Conservation (phyloP, 2,329 filamentous ascomycete species). For the Exophiala sp. region DNA sequence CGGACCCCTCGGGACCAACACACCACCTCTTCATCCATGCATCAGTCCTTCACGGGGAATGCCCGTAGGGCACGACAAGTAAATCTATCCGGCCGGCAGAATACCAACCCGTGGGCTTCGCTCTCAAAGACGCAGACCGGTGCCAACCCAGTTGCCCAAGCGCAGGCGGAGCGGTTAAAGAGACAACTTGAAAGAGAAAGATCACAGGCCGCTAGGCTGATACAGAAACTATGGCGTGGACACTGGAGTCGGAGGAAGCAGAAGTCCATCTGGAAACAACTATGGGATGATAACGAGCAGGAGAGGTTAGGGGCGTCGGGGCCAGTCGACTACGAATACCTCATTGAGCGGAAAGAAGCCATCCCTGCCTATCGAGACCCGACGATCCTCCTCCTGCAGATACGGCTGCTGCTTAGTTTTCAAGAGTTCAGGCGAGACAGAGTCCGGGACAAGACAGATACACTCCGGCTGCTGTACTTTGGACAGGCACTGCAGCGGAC, state of each 20-base stretch:
- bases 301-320: slow-evolving; percentile 12
- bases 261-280: slow-evolving; percentile 51
- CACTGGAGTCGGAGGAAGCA: slow-evolving; percentile 57
- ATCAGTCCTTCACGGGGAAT: slow-evolving; percentile 83
- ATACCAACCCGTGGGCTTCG: slow-evolving; percentile 65
- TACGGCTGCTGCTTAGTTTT: slow-evolving; percentile 64
- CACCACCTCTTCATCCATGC: slow-evolving; percentile 55
- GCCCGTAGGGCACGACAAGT: slow-evolving; percentile 83
- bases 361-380: slow-evolving; percentile 33
- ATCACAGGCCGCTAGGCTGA: slow-evolving; percentile 62
- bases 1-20: background rate
- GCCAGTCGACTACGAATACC: slow-evolving; percentile 8
- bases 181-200: slow-evolving; percentile 76
- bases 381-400: slow-evolving; percentile 43
- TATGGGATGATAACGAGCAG: slow-evolving; percentile 58
- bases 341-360: slow-evolving; percentile 33
- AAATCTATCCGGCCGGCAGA: slow-evolving; percentile 79
- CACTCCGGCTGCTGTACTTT: slow-evolving; percentile 41
- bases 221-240: slow-evolving; percentile 81
- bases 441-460: slow-evolving; percentile 40
- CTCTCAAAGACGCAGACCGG: slow-evolving; percentile 29
- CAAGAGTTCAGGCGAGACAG: slow-evolving; percentile 29
- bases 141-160: slow-evolving; percentile 70
- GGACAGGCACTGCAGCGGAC: slow-evolving; percentile 34
- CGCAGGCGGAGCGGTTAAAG: slow-evolving; percentile 75